Percentiles rank a stretch among this genome's conserved stretches.
phyloP scores from a whole-genome alignment of 352 stramenopile species.

The Globisporangium iwayamae region DNA sequence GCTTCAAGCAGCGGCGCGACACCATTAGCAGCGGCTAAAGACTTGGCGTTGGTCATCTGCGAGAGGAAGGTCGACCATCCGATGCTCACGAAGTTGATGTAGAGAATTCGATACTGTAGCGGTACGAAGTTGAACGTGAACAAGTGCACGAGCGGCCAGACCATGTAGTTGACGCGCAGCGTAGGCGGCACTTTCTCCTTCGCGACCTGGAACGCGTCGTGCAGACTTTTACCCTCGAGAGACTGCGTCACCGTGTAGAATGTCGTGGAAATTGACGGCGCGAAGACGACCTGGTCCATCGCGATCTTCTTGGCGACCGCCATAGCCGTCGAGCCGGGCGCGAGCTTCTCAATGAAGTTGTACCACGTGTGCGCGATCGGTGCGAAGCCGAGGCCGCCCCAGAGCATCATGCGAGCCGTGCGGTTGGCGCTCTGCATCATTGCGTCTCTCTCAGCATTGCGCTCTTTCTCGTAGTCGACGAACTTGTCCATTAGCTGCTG shows the following conservation, averaged over 20 bases:
- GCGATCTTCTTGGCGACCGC: conserved; percentile 38
- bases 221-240: conserved; percentile 31
- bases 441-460: background rate
- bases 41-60: conserved; percentile 33
- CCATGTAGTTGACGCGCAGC: conserved; percentile 38
- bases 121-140: conserved; percentile 47
- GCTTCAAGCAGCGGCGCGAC: background rate
- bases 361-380: conserved; percentile 91
- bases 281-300: conserved; percentile 43
- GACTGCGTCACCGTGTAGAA: conserved; percentile 43
- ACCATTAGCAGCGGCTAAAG: background rate
- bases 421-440: conserved; percentile 8
- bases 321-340: conserved; percentile 22
- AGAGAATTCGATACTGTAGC: conserved; percentile 49
- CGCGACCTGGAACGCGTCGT: conserved; percentile 31
- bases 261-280: conserved; percentile 31
- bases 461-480: conserved; percentile 12
- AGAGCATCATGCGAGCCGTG: conserved; percentile 73
- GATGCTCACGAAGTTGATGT: conserved; percentile 49
- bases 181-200: conserved; percentile 36
- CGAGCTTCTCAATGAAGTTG: conserved; percentile 64
- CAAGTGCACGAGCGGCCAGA: conserved; percentile 47
- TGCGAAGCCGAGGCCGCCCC: conserved; percentile 82
- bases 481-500: conserved; percentile 7
- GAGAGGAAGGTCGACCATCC: conserved; percentile 50